A percentile compares a stretch with the other conserved stretches of the same genome.
Evolutionary conservation across 2,329 filamentous ascomycete species (phyloP).

Genomic region (Cercospora brassicicola): DNA sequence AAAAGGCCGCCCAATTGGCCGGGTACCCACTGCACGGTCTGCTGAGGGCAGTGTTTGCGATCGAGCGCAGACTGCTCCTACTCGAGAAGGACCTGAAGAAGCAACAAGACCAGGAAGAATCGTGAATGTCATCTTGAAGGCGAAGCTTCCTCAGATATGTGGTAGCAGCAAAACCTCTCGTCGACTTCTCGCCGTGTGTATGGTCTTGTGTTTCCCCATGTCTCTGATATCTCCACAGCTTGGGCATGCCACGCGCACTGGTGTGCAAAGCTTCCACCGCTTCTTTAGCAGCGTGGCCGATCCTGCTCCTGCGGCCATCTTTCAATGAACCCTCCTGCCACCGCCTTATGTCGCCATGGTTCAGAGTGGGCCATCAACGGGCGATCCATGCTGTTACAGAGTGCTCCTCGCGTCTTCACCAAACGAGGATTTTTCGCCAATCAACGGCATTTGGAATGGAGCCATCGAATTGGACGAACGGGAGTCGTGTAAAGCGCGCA

Average conservation of each 20-base stretch:
- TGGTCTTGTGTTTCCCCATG: conserved; percentile 23
- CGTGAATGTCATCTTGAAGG: conserved; percentile 16
- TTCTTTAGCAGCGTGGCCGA: conserved; percentile 4
- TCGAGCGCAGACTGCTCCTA: conserved; percentile 50
- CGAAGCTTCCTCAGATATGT: conserved; percentile 10
- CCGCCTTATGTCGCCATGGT: conserved; percentile 12
- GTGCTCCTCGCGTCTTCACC: conserved; percentile 12
- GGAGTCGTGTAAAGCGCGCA: conserved; percentile 10
- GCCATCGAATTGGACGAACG: neutral
- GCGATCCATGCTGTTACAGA: conserved; percentile 14
- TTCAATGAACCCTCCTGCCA: conserved; percentile 24
- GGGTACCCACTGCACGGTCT: conserved; percentile 54
- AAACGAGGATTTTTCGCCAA: conserved; percentile 1
- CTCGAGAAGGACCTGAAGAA: conserved; percentile 37
- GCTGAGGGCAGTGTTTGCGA: conserved; percentile 51
- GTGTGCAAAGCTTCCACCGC: conserved; percentile 24
- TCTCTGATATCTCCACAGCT: conserved; percentile 20
- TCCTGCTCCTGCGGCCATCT: conserved; percentile 14
- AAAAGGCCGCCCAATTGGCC: conserved; percentile 51
- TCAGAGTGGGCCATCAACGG: conserved; percentile 9
- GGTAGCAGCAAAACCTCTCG: conserved; percentile 12
- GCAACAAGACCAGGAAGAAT: conserved; percentile 9
- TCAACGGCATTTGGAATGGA: conserved; percentile 9
- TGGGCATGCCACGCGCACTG: conserved; percentile 20
- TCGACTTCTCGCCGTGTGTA: conserved; percentile 3